phyloP scores from a whole-genome alignment of 1,284 basidiomycete species.

The Cryptococcus depauperatus region DNA sequence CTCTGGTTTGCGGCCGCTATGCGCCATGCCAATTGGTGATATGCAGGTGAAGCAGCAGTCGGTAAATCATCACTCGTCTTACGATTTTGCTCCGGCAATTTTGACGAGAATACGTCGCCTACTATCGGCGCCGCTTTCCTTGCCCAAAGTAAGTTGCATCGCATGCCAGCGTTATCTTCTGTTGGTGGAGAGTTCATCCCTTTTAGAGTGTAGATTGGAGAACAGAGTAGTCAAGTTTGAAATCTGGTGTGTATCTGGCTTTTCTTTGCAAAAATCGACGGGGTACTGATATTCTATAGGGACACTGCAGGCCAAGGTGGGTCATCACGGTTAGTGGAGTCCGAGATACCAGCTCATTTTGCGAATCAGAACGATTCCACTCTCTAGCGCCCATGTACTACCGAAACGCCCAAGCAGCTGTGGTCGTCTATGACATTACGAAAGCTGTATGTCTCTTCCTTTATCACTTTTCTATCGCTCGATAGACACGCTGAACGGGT shows the following conservation, averaged over 20 bases:
- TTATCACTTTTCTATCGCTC: neutral
- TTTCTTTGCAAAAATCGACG: neutral
- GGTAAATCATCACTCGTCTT: slow-evolving; percentile 99
- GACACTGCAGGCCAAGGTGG: slow-evolving; percentile 45
- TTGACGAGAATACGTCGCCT: slow-evolving; percentile 52
- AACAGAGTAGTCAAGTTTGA: slow-evolving; percentile 48
- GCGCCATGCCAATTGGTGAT: neutral
- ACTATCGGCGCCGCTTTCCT: slow-evolving; percentile 92
- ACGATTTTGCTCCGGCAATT: slow-evolving; percentile 56
- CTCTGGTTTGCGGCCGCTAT: too few relatives aligned
- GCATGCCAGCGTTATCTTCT: neutral
- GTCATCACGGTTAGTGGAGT: neutral
- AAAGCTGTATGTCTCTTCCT: slow-evolving; percentile 38
- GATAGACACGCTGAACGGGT: too few relatives aligned
- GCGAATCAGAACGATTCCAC: slow-evolving; percentile 31
- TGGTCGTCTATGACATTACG: slow-evolving; percentile 96
- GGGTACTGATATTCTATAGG: slow-evolving; percentile 20
- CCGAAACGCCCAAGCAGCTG: slow-evolving; percentile 91
- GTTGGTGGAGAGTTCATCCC: neutral
- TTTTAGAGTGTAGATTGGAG: slow-evolving; percentile 47
- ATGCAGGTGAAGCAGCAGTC: slow-evolving; percentile 88
- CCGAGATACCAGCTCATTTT: slow-evolving; percentile 1
- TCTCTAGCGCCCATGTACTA: slow-evolving; percentile 83
- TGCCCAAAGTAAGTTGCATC: slow-evolving; percentile 39
- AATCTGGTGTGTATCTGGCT: slow-evolving; percentile 39